Conservation (phyloP, 2,329 filamentous ascomycete species). For the Fusarium foetens region DNA sequence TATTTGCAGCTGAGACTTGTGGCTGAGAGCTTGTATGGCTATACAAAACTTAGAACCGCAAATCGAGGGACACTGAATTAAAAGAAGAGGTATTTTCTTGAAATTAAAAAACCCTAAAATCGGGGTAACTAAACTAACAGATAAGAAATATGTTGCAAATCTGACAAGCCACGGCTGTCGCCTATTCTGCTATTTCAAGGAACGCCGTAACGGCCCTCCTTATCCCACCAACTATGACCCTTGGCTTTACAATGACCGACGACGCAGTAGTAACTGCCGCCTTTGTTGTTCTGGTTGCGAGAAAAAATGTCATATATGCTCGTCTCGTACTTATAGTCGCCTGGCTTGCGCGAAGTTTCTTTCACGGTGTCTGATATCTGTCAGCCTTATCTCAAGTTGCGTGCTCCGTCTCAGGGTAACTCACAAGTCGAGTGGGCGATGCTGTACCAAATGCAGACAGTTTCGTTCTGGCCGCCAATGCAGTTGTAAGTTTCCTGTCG, state of each 20-base stretch:
- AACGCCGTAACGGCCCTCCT: neutral
- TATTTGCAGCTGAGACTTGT: too few species aligned
- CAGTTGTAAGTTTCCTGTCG: neutral
- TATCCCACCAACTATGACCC: neutral
- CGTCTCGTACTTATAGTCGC: neutral
- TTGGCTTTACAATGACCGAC: neutral
- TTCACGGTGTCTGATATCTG: neutral
- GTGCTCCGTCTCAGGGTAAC: neutral
- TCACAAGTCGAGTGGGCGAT: neutral
- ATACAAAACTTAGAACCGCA: too few species aligned
- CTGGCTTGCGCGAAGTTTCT: fast-evolving
- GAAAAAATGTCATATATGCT: neutral
- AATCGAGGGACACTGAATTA: too few species aligned
- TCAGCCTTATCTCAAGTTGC: neutral
- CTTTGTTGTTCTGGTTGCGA: neutral
- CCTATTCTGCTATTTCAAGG: neutral
- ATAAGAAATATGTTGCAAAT: too few species aligned
- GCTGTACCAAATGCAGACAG: neutral
- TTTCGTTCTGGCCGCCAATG: neutral
- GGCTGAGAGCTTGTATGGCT: too few species aligned
- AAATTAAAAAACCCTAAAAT: too few species aligned
- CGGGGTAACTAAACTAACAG: too few species aligned
- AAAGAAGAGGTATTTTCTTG: too few species aligned
- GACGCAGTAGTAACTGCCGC: neutral
- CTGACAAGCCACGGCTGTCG: too few species aligned